These are phyloP conservation scores for Edaphochlamys debaryana DNA, from an alignment of 139 green algal species.

Conservation along the genomic window DNA sequence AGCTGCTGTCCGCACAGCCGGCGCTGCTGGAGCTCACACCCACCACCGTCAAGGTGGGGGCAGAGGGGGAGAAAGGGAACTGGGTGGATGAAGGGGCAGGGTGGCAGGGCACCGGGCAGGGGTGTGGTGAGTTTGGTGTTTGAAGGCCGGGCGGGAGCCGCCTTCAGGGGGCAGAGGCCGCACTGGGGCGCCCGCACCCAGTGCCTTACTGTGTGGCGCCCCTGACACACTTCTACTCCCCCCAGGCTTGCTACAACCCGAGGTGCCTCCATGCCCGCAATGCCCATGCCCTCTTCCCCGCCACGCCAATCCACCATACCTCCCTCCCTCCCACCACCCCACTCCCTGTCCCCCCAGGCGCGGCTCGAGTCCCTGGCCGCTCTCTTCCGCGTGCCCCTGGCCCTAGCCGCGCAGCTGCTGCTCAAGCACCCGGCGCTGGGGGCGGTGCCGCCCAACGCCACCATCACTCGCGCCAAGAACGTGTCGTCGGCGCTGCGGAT, in stretches of 20 bases:
- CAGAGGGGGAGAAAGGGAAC: neutral
- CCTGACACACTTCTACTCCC: no score
- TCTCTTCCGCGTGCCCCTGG: constrained; percentile 51
- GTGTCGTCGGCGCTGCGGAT: constrained; percentile 51
- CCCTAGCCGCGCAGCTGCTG: constrained; percentile 52
- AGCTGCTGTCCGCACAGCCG: constrained; percentile 49
- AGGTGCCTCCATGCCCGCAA: no score
- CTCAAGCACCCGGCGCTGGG: constrained; percentile 60
- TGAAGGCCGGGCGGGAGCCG: no score
- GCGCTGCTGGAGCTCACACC: constrained; percentile 59
- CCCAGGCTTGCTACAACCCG: no score
- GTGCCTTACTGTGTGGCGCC: no score
- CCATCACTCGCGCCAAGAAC: constrained; percentile 64
- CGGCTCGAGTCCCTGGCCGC: constrained; percentile 59
- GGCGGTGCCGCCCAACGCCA: constrained; percentile 63
- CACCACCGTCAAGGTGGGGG: constrained; percentile 53
- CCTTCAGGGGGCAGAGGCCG: no score
- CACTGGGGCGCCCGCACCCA: no score
- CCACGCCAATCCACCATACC: no score
- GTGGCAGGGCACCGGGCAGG: no score
- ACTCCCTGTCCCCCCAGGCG: neutral
- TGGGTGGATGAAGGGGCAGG: neutral
- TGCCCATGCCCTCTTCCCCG: no score
- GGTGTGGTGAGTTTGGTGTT: no score
- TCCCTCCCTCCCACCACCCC: neutral